phyloP scores from a whole-genome alignment of 2,329 filamentous ascomycete species.

The Lojkania enalia region DNA sequence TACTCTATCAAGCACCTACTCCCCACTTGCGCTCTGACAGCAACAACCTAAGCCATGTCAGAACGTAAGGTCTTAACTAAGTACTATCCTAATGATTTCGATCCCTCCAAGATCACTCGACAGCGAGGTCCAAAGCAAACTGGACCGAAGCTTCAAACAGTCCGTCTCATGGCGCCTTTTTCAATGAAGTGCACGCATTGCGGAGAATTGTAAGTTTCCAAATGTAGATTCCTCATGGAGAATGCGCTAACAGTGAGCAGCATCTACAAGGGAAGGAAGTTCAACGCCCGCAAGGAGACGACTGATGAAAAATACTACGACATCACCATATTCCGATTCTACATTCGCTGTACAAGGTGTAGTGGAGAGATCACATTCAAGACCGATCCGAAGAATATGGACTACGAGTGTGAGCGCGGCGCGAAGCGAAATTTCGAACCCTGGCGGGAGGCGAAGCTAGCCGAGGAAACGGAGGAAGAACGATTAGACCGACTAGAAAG shows the following conservation, averaged over 20 bases:
- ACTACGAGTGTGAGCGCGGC: conserved; percentile 79
- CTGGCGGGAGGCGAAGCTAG: conserved; percentile 71
- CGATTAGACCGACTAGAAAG: conserved; percentile 79
- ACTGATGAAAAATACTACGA: conserved; percentile 87
- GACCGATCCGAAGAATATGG: conserved; percentile 93
- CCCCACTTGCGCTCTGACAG: neutral
- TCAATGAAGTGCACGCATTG: conserved; percentile 72
- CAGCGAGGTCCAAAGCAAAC: conserved; percentile 69
- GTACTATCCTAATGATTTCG: conserved; percentile 79
- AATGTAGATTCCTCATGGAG: too few relatives aligned
- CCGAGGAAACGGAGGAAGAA: conserved; percentile 84
- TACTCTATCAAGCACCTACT: neutral
- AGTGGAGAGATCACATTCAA: conserved; percentile 86
- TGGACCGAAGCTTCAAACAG: conserved; percentile 80
- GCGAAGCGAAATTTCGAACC: conserved; percentile 93
- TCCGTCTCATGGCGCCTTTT: conserved; percentile 89
- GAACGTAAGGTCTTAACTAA: conserved; percentile 79
- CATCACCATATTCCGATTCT: conserved; percentile 88
- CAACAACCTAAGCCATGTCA: conserved; percentile 63
- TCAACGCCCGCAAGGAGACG: conserved; percentile 93
- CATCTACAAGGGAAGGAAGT: conserved; percentile 92
- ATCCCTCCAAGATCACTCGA: conserved; percentile 76
- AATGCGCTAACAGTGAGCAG: too few relatives aligned
- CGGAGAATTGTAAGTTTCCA: too few relatives aligned
- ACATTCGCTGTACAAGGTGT: conserved; percentile 84